Percentiles rank a stretch among this genome's conserved stretches.
phyloP scores from a whole-genome alignment of 257 asterid genomes.

The Eucommia ulmoides region DNA sequence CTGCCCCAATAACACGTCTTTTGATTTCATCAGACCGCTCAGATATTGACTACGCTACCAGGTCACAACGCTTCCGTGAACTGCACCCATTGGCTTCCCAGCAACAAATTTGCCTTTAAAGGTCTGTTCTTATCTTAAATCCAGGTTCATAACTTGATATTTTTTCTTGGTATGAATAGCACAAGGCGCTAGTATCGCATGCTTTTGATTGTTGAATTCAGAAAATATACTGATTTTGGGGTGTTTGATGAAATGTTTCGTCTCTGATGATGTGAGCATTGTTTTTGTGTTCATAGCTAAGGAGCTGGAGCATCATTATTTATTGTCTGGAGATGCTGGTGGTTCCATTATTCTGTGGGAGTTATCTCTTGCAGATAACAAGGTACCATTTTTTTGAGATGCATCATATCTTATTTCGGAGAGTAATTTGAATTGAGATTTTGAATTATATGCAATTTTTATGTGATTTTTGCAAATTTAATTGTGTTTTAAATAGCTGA shows the following conservation, averaged over 20 bases:
- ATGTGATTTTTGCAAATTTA: too few relatives aligned
- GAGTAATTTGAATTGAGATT: too few relatives aligned
- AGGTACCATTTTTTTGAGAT: too few relatives aligned
- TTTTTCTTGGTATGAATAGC: too few relatives aligned
- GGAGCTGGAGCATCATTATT: conserved; percentile 43
- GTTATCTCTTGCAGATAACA: conserved; percentile 39
- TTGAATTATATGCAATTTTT: too few relatives aligned
- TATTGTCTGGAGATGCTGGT: conserved; percentile 91
- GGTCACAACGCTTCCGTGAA: conserved; percentile 84
- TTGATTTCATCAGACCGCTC: conserved; percentile 47
- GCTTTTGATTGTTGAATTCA: too few relatives aligned
- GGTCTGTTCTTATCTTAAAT: conserved; percentile 27
- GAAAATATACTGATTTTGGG: too few relatives aligned
- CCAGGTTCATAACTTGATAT: neutral
- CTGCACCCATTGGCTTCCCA: conserved; percentile 91
- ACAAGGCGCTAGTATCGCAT: too few relatives aligned
- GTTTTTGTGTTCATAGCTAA: conserved; percentile 45
- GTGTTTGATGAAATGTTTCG: too few relatives aligned
- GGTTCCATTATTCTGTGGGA: conserved; percentile 84
- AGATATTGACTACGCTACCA: conserved; percentile 80
- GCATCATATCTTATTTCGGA: too few relatives aligned
- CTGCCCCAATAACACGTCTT: neutral
- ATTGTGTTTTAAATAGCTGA: too few relatives aligned
- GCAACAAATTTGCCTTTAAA: conserved; percentile 67
- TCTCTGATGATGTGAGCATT: too few relatives aligned